Conservation (phyloP, 805 yeast genomes). For the Diddensiella transvaalensis region DNA sequence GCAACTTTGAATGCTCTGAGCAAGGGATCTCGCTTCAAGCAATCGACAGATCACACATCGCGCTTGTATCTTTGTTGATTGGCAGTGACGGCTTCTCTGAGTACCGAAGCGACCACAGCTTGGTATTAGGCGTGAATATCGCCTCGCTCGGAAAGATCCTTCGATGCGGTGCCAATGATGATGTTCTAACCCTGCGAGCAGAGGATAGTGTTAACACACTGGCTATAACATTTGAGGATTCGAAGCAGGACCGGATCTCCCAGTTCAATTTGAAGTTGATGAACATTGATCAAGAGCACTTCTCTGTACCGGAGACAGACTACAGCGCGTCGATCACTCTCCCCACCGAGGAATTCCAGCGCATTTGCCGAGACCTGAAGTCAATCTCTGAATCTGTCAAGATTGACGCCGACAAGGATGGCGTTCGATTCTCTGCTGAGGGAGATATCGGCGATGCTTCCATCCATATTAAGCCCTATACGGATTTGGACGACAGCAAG, state of each 20-base stretch:
- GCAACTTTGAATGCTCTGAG: conserved; percentile 96
- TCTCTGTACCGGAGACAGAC: conserved; percentile 90
- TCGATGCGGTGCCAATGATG: conserved; percentile 87
- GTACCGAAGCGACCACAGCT: conserved; percentile 92
- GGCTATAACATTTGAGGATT: conserved; percentile 82
- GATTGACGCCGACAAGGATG: conserved; percentile 84
- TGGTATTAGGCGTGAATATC: conserved; percentile 88
- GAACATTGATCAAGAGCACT: conserved; percentile 94
- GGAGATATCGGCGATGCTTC: conserved; percentile 91
- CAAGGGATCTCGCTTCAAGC: conserved; percentile 95
- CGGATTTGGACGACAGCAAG: conserved; percentile 69
- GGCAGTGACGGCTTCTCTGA: conserved; percentile 86
- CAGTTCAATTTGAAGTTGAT: conserved; percentile 88
- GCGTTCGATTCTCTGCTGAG: conserved; percentile 82
- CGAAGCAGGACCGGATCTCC: conserved; percentile 83
- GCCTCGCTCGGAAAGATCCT: conserved; percentile 83
- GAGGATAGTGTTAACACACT: conserved; percentile 83
- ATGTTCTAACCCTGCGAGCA: conserved; percentile 81
- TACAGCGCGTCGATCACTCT: conserved; percentile 80
- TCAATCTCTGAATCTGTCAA: conserved; percentile 82
- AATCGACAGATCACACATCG: conserved; percentile 94
- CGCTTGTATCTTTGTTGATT: conserved; percentile 80
- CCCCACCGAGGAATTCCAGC: conserved; percentile 87
- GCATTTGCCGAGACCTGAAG: conserved; percentile 82
- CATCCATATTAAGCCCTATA: conserved; percentile 77